Evolutionary conservation across 1,139 yeast genomes (phyloP).

Genomic region (Suhomyces maxii): DNA sequence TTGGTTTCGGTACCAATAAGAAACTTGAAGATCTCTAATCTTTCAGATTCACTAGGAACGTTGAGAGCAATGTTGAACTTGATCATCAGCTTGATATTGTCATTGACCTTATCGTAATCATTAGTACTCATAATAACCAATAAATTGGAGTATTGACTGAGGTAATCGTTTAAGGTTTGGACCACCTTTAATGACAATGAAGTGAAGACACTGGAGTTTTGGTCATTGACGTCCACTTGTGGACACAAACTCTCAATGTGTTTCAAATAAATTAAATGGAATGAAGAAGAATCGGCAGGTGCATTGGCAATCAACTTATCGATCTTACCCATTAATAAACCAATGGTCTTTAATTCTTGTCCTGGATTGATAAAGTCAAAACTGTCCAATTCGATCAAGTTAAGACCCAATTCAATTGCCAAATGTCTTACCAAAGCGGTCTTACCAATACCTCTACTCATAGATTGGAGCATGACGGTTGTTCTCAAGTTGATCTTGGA

Average conservation of each 20-base stretch:
- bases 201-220: constrained; percentile 54
- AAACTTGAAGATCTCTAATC: constrained; percentile 61
- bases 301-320: constrained; percentile 48
- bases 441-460: constrained; percentile 80
- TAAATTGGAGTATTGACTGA: constrained; percentile 35
- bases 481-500: constrained; percentile 51
- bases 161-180: constrained; percentile 58
- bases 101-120: constrained; percentile 71
- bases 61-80: constrained; percentile 75
- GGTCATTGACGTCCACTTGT: constrained; percentile 62
- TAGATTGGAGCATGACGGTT: constrained; percentile 65
- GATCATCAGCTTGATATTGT: constrained; percentile 62
- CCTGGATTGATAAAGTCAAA: constrained; percentile 63
- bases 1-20: constrained; percentile 32
- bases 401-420: constrained; percentile 62
- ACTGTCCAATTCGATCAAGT: constrained; percentile 70
- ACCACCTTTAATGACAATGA: constrained; percentile 60
- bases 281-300: constrained; percentile 20
- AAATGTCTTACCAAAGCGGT: constrained; percentile 58
- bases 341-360: constrained; percentile 78
- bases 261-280: constrained; percentile 54
- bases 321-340: constrained; percentile 70
- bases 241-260: constrained; percentile 78
- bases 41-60: constrained; percentile 79
- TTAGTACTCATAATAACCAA: constrained; percentile 69